These are phyloP conservation scores for Aspergillus texensis DNA, from an alignment of 2,329 filamentous ascomycete genomes.

Conservation along the genomic window DNA sequence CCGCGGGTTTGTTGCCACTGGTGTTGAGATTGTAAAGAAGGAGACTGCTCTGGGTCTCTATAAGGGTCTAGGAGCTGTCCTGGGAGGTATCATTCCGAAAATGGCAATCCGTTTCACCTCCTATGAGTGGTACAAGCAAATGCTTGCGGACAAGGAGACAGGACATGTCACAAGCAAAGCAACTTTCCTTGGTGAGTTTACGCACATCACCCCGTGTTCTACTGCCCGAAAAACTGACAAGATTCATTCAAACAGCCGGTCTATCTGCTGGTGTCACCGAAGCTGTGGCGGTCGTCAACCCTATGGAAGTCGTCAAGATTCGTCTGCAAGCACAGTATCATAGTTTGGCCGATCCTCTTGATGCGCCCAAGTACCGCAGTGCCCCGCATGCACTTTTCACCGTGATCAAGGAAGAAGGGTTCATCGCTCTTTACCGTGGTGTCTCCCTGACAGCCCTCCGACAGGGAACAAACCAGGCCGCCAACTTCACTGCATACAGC, in stretches of 20 bases:
- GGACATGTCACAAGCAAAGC: conserved; percentile 69
- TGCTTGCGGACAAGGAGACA: conserved; percentile 69
- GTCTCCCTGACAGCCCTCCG: conserved; percentile 90
- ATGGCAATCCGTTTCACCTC: conserved; percentile 99
- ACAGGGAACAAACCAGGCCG: conserved; percentile 95
- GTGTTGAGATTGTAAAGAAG: conserved; percentile 79
- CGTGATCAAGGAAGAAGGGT: conserved; percentile 86
- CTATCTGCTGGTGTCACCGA: conserved; percentile 93
- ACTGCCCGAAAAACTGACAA: conserved; percentile 4
- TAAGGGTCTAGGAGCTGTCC: conserved; percentile 95
- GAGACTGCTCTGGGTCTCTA: conserved; percentile 94
- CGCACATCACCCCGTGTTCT: not conserved
- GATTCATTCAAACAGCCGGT: conserved; percentile 62
- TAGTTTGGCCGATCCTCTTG: conserved; percentile 94
- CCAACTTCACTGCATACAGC: conserved; percentile 97
- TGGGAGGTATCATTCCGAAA: conserved; percentile 96
- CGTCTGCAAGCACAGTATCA: conserved; percentile 97
- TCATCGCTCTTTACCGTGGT: conserved; percentile 85
- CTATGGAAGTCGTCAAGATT: conserved; percentile 99
- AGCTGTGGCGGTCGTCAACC: conserved; percentile 92
- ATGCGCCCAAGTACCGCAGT: conserved; percentile 96
- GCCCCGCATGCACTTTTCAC: conserved; percentile 83
- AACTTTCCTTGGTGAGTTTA: conserved; percentile 68
- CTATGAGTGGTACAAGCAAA: conserved; percentile 92
- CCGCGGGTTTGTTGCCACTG: conserved; percentile 85